These are phyloP conservation scores for Phytopythium mirpurense DNA, from an alignment of 352 stramenopile species.

Conservation along the genomic window DNA sequence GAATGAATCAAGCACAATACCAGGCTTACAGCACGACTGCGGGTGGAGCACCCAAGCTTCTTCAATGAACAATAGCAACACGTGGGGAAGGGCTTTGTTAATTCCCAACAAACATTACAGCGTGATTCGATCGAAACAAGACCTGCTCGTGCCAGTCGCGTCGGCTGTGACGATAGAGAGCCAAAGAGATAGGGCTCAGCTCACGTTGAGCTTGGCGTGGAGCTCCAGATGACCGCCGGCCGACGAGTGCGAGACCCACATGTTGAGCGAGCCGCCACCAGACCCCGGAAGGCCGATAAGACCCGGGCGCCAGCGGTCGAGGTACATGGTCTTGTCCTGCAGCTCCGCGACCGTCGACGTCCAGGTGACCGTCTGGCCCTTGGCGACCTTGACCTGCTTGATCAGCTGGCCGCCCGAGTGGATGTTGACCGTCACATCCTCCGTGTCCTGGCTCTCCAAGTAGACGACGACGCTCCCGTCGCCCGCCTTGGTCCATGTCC, in stretches of 20 bases:
- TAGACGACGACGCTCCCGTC: constrained; percentile 31
- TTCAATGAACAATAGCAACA: no score
- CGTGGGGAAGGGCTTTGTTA: no score
- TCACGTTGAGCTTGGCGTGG: constrained; percentile 35
- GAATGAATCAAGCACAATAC: no score
- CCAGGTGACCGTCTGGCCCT: constrained; percentile 34
- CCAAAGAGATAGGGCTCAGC: constrained; percentile 9
- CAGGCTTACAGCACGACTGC: no score
- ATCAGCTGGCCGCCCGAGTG: constrained; percentile 31
- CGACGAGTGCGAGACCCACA: constrained; percentile 37
- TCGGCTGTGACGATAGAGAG: no score
- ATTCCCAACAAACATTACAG: no score
- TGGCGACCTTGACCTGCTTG: constrained; percentile 23
- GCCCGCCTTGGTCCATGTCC: constrained; percentile 36
- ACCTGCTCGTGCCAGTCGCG: no score
- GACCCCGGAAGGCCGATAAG: constrained; percentile 27
- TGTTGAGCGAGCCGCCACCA: constrained; percentile 20
- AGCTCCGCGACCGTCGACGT: constrained; percentile 26
- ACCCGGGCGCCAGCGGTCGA: constrained; percentile 41
- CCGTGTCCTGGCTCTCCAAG: constrained; percentile 33
- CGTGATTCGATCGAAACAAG: no score
- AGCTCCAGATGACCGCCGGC: constrained; percentile 30
- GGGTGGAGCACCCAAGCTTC: no score
- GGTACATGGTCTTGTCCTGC: constrained; percentile 42
- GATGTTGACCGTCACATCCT: constrained; percentile 42